Percentiles rank a stretch among this genome's conserved stretches.
These are phyloP conservation scores for Isatis tinctoria DNA, from an alignment of 345 rosid genomes.

Conservation along the genomic window DNA sequence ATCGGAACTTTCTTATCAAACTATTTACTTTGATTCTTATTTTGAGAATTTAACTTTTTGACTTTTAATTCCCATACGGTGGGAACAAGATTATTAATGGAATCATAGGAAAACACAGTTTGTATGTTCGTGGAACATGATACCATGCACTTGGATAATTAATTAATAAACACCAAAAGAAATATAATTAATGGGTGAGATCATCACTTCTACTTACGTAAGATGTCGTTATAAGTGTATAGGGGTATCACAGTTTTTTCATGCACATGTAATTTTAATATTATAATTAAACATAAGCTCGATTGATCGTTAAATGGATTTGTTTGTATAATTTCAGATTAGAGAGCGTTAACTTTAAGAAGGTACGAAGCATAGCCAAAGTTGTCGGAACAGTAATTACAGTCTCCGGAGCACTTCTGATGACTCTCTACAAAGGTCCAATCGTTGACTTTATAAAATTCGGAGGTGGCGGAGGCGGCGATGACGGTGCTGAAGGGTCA, in stretches of 20 bases:
- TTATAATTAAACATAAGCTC: background rate
- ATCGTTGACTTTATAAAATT: slow-evolving; percentile 44
- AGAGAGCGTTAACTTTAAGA: slow-evolving; percentile 65
- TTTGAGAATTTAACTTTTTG: background rate
- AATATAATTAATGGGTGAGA: slow-evolving; percentile 11
- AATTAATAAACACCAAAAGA: slow-evolving; percentile 8
- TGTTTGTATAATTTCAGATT: slow-evolving; percentile 38
- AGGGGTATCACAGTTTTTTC: background rate
- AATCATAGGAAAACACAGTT: slow-evolving; percentile 18
- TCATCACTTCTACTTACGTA: slow-evolving; percentile 31
- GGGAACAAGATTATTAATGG: slow-evolving; percentile 30
- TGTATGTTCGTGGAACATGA: slow-evolving; percentile 23
- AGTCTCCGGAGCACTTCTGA: slow-evolving; percentile 78
- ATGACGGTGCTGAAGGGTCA: slow-evolving; percentile 30
- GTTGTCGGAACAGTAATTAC: slow-evolving; percentile 72
- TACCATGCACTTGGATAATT: slow-evolving; percentile 3
- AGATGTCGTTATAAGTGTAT: slow-evolving; percentile 19
- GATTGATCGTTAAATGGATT: background rate
- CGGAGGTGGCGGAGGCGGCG: slow-evolving; percentile 32
- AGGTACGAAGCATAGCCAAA: slow-evolving; percentile 63
- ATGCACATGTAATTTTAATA: slow-evolving; percentile 8
- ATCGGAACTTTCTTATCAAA: background rate
- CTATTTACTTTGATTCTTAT: slow-evolving; percentile 9
- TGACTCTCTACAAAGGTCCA: slow-evolving; percentile 95
- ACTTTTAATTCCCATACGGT: slow-evolving; percentile 13